Conservation (phyloP, 2,329 filamentous ascomycete genomes). For the Dryadomyces sulphureus region DNA sequence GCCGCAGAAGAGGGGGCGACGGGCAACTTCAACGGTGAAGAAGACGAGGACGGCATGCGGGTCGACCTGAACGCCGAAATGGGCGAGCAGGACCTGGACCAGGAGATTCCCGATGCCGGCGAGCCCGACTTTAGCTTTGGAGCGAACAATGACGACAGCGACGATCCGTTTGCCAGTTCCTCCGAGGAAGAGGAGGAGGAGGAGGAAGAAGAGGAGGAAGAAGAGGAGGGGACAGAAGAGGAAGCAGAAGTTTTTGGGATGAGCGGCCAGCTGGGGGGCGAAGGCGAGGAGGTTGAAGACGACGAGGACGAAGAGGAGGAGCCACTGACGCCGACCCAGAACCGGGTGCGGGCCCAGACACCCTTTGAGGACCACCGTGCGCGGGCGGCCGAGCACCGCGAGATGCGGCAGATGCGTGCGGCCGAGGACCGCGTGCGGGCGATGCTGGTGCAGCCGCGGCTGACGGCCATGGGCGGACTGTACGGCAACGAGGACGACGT, state of each 20-base stretch:
- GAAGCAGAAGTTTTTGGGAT: not conserved
- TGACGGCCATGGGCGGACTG: conserved; percentile 17
- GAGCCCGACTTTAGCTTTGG: conserved; percentile 36
- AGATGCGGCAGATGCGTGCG: conserved; percentile 36
- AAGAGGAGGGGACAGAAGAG: conserved; percentile 20
- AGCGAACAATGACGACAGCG: conserved; percentile 23
- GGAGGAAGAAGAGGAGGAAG: conserved; percentile 24
- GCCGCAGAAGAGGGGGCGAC: conserved; percentile 21
- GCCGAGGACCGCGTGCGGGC: conserved; percentile 48
- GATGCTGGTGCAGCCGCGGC: conserved; percentile 34
- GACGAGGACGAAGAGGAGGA: conserved; percentile 8
- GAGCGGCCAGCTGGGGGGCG: too few species aligned
- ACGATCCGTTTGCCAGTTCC: conserved; percentile 14
- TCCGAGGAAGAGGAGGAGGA: conserved; percentile 23
- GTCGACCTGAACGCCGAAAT: conserved; percentile 29
- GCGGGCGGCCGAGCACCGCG: conserved; percentile 21
- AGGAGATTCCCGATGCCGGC: conserved; percentile 57
- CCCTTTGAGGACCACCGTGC: conserved; percentile 17
- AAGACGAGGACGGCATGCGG: conserved; percentile 14
- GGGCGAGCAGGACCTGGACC: conserved; percentile 48
- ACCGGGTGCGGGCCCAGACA: conserved; percentile 23
- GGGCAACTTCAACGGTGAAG: conserved; percentile 19
- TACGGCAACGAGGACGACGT: conserved; percentile 38
- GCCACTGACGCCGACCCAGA: conserved; percentile 14
- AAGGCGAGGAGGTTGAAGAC: conserved; percentile 24